Conservation (phyloP, 352 stramenopile species). For the Lagenidium giganteum region DNA sequence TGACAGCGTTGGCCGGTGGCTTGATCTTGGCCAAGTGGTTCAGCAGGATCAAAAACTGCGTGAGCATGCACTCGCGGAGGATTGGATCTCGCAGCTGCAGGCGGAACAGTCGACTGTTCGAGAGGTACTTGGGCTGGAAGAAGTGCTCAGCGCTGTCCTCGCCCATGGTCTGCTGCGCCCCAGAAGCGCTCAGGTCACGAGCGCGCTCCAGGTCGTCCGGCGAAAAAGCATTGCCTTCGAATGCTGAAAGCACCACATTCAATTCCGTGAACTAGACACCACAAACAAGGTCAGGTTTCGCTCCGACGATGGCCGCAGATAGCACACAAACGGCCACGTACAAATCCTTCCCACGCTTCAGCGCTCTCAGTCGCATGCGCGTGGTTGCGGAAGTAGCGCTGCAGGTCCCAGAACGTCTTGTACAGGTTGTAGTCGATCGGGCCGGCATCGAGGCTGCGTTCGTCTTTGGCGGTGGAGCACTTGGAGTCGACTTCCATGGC, state of each 20-base stretch:
- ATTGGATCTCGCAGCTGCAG: constrained; percentile 89
- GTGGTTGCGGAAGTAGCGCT: constrained; percentile 83
- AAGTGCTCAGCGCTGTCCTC: constrained; percentile 48
- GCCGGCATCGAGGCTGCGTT: constrained; percentile 29
- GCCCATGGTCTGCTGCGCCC: not conserved
- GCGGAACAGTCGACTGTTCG: constrained; percentile 87
- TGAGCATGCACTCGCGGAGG: constrained; percentile 85
- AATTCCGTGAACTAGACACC: constrained; percentile 58
- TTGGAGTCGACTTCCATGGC: constrained; percentile 32
- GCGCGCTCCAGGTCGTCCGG: constrained; percentile 72
- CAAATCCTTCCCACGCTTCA: constrained; percentile 78
- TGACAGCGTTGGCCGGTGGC: constrained; percentile 33
- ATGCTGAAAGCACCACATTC: constrained; percentile 71
- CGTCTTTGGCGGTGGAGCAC: constrained; percentile 14
- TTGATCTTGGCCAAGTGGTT: constrained; percentile 66
- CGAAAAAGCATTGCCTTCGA: constrained; percentile 84
- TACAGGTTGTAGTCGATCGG: constrained; percentile 91
- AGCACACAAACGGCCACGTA: constrained; percentile 28
- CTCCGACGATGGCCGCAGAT: not conserved
- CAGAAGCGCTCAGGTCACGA: constrained; percentile 32
- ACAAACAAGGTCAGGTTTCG: not conserved
- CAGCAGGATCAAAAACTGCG: constrained; percentile 82
- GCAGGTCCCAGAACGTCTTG: constrained; percentile 87
- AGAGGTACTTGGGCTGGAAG: constrained; percentile 92
- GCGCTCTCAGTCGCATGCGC: constrained; percentile 51